Evolutionary conservation across 768 basidiomycete species (phyloP), one percentile per base, ranked within the genome.

Genomic region (Cystobasidium tubakii): DNA sequence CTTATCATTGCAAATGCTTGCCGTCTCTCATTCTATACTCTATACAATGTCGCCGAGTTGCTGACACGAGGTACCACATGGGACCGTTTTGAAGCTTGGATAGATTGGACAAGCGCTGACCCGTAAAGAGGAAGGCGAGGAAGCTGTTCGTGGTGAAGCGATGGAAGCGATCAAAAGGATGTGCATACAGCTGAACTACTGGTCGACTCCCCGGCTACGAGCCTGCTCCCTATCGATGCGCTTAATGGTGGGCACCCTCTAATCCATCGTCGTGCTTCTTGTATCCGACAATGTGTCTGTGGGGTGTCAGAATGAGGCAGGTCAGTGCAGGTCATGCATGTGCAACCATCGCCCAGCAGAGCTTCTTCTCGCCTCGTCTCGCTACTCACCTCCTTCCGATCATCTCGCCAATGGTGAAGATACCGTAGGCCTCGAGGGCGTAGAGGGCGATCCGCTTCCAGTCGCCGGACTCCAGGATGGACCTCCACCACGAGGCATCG

Each of bases 341-440:
- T n/a, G n/a, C n/a, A n/a, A n/a, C n/a, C n/a, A n/a, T n/a, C n/a
- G n/a, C n/a, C n/a, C n/a, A n/a, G n/a, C n/a, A n/a, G n/a, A n/a
- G n/a, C n/a, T n/a, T n/a, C n/a, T n/a, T n/a, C n/a, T n/a, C n/a
- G n/a, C n/a, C n/a, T n/a, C n/a, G n/a, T n/a, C n/a, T n/a, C n/a
- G n/a, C n/a, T n/a, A 23, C 66, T 36, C 55, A 71, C 54, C 69
- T 71, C 36, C 69, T 25, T n/a, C 69, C 69, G 74, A 93, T 77
- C 73, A 93, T 93, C 82, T 94, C 92, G 70, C 92, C 92, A 83
- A 94, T 86, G 88, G 91, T 90, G 85, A 90, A 95, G 78, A 95
- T 89, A 19, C 89, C 88, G 80, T 93, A 95, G 36, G 90, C 92
- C 82, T 95, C 91, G 27, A 91, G 79, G 10, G 86, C 90, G 79